phyloP scores from a whole-genome alignment of 2,329 filamentous ascomycete genomes.

The Alternaria arbusti region DNA sequence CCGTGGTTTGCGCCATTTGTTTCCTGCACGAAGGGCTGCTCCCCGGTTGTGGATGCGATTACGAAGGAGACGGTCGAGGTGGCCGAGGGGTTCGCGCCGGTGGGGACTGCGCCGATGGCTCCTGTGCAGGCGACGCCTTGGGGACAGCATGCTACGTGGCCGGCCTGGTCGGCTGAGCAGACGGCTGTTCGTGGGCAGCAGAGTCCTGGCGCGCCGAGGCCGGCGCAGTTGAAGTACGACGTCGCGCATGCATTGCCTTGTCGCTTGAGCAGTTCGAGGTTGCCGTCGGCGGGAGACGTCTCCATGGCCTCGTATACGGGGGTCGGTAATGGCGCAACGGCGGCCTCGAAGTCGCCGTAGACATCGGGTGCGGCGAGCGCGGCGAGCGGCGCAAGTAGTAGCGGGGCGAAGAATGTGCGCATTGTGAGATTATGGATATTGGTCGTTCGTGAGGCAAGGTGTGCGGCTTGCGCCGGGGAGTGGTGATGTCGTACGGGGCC shows the following conservation, averaged over 20 bases:
- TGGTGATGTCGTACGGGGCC: conserved; percentile 9
- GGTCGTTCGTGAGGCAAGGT: conserved; percentile 2
- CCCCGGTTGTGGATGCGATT: conserved; percentile 24
- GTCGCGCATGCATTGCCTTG: conserved; percentile 56
- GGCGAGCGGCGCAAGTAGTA: conserved; percentile 39
- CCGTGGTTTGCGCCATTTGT: conserved; percentile 21
- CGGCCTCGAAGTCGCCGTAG: conserved; percentile 40
- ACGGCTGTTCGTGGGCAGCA: conserved; percentile 62
- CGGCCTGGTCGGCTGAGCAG: conserved; percentile 63
- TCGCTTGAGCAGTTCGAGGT: conserved; percentile 41
- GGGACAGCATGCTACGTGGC: conserved; percentile 68
- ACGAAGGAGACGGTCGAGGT: conserved; percentile 27
- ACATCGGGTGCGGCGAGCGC: conserved; percentile 36
- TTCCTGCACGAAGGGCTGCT: conserved; percentile 30
- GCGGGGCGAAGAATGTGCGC: conserved; percentile 32
- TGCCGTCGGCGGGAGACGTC: conserved; percentile 26
- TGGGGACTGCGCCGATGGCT: conserved; percentile 10
- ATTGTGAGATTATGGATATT: conserved; percentile 26
- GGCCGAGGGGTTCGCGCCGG: conserved; percentile 24
- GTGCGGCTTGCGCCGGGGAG: conserved; percentile 16
- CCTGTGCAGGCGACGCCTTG: conserved; percentile 64
- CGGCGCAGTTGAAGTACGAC: conserved; percentile 60
- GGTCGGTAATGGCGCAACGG: conserved; percentile 26
- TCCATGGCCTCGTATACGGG: conserved; percentile 32
- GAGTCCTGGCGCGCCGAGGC: conserved; percentile 59